Evolutionary conservation across 2,329 filamentous ascomycete species (phyloP), one percentile per base, ranked within the genome.

Genomic region (Pestalotiopsis sp.): DNA sequence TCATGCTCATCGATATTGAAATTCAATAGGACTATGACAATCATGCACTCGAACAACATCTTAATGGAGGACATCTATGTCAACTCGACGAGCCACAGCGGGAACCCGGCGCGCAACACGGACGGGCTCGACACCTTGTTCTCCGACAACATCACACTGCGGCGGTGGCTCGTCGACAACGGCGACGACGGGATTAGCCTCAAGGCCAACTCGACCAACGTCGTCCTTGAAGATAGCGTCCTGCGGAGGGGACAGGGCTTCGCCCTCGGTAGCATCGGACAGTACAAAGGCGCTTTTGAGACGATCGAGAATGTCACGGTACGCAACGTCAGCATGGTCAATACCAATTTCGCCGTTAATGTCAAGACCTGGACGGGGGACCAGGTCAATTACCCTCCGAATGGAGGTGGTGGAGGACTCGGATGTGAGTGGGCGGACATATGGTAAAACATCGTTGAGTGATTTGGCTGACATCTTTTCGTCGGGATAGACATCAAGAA

Each of bases 341-440:
- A 84, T 68, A 87, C 84, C 3, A 72, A 81, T 1, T 82, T 87
- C 69, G 84, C 80, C 1, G 81, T 80, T n/a, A 87, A 87, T 71
- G 75, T 89, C 69, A 90, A 90, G 78, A 89, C 87, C 0, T 90
- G 88, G 88, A 86, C 86, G 0, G 86, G 85, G 20, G 76, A 84
- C 11, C 80, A 81, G 45, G 80, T 80, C 36, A 84, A 85, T 20
- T 85, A 82, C 64, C 85, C 86, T 1, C 87, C 87, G 1, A 90
- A 90, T 71, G 87, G 88, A 17, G 88, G 87, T 2, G 87, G 87
- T 12, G 87, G 85, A 17, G 88, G 87, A 3, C 73, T 84, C 0
- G 87, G 87, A 11, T 81, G 63, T 39, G 39, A 65, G 63, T 57
- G 2, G 13, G 72, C 58, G 78, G 76, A 3, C 67, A 71, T 27